Percentiles rank a stretch among this genome's conserved stretches.
phyloP scores from a whole-genome alignment of 2,329 filamentous ascomycete species.

The Arthrinium phaeospermum region DNA sequence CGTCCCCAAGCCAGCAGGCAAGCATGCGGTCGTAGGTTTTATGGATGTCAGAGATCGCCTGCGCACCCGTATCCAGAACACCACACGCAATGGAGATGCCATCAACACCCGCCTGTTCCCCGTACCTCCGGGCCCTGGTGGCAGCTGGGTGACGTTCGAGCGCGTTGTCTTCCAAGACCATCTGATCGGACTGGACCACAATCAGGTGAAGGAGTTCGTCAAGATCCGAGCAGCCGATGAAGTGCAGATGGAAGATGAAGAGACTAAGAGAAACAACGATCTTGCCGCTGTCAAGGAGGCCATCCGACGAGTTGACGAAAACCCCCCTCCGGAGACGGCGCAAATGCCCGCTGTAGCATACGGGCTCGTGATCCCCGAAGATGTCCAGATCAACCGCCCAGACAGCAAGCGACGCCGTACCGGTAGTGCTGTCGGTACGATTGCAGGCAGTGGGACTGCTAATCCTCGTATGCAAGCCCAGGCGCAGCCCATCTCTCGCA shows the following conservation, averaged over 20 bases:
- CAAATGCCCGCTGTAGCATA: slow-evolving; percentile 56
- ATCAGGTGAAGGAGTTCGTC: slow-evolving; percentile 67
- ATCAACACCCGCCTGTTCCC: slow-evolving; percentile 51
- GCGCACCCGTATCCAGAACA: slow-evolving; percentile 61
- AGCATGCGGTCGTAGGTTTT: slow-evolving; percentile 66
- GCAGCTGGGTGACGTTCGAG: slow-evolving; percentile 69
- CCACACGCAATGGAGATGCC: slow-evolving; percentile 53
- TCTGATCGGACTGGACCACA: slow-evolving; percentile 59
- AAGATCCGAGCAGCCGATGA: slow-evolving; percentile 53
- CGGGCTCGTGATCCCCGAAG: slow-evolving; percentile 54
- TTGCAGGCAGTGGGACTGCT: slow-evolving; percentile 31
- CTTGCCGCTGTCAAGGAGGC: slow-evolving; percentile 53
- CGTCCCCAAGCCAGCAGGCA: slow-evolving; percentile 53
- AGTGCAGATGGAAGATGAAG: slow-evolving; percentile 43
- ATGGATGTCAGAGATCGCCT: slow-evolving; percentile 66
- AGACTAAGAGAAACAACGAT: slow-evolving; percentile 44
- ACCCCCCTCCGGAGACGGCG: slow-evolving; percentile 50
- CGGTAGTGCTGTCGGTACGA: slow-evolving; percentile 43
- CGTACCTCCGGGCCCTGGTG: slow-evolving; percentile 63
- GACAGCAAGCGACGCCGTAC: slow-evolving; percentile 56
- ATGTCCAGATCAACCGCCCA: slow-evolving; percentile 41
- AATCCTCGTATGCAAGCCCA: background rate
- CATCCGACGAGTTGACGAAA: slow-evolving; percentile 47
- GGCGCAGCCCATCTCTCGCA: slow-evolving; percentile 13
- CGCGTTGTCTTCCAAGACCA: slow-evolving; percentile 64